These are phyloP conservation scores for Pseudozyma sp. DNA, from an alignment of 1,284 basidiomycete species.

Conservation along the genomic window DNA sequence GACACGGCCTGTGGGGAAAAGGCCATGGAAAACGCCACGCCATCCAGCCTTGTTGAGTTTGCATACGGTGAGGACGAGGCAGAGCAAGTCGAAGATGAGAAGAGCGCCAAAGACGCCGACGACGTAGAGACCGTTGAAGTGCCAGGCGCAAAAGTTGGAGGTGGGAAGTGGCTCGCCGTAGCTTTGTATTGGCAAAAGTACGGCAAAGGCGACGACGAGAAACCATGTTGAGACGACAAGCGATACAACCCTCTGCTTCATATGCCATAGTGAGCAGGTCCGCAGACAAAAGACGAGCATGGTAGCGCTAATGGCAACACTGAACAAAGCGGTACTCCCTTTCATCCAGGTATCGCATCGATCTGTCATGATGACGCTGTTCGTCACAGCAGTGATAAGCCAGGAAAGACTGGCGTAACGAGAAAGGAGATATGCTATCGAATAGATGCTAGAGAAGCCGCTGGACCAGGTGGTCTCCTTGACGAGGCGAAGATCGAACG, in stretches of 20 bases:
- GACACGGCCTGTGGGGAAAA: slow-evolving; percentile 37
- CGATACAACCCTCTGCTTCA: slow-evolving; percentile 42
- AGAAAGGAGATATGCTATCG: slow-evolving; percentile 56
- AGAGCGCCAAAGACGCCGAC: slow-evolving; percentile 48
- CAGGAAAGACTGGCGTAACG: slow-evolving; percentile 57
- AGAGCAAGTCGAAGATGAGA: slow-evolving; percentile 51
- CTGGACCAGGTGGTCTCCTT: slow-evolving; percentile 53
- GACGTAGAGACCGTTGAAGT: slow-evolving; percentile 42
- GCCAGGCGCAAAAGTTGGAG: slow-evolving; percentile 55
- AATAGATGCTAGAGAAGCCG: slow-evolving; percentile 52
- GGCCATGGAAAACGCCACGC: slow-evolving; percentile 40
- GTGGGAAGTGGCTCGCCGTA: slow-evolving; percentile 33
- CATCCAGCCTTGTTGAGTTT: slow-evolving; percentile 59
- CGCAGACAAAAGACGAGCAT: slow-evolving; percentile 59
- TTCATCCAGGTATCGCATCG: slow-evolving; percentile 44
- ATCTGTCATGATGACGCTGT: slow-evolving; percentile 49
- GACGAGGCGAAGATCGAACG: slow-evolving; percentile 53
- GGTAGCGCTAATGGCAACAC: slow-evolving; percentile 52
- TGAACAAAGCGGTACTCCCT: slow-evolving; percentile 46
- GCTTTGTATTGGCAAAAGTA: slow-evolving; percentile 47
- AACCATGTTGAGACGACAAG: slow-evolving; percentile 53
- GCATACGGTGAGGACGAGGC: slow-evolving; percentile 51
- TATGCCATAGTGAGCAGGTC: slow-evolving; percentile 58
- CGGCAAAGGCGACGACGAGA: slow-evolving; percentile 41
- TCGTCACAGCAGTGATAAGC: slow-evolving; percentile 49